These are phyloP conservation scores for Dysphania ambrosioides DNA, from an alignment of 148 eudicot species.

Conservation along the genomic window DNA sequence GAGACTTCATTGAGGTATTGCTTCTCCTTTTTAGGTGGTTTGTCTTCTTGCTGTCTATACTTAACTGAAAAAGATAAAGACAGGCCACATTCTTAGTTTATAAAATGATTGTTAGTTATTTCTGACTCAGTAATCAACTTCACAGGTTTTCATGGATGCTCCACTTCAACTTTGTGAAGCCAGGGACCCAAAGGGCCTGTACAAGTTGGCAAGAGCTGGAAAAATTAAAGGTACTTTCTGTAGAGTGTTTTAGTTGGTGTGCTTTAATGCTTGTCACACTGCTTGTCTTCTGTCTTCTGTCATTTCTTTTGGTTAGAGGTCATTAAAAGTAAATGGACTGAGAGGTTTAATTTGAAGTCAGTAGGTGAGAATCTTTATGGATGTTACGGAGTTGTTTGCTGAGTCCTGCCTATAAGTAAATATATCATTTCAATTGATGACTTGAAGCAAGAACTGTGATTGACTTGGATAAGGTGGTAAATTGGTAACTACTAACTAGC, in stretches of 20 bases:
- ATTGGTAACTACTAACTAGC: too few relatives aligned
- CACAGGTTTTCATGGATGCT: conserved; percentile 90
- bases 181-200: conserved; percentile 95
- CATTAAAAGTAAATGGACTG: background rate
- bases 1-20: conserved; percentile 67
- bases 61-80: background rate
- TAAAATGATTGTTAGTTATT: background rate
- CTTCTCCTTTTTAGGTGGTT: conserved; percentile 16
- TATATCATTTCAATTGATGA: background rate
- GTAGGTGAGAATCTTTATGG: background rate
- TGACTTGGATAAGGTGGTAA: background rate
- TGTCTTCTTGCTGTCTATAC: conserved; percentile 1
- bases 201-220: conserved; percentile 94
- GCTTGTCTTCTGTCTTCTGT: background rate
- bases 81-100: conserved; percentile 8
- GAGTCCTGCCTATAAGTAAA: background rate
- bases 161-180: conserved; percentile 88
- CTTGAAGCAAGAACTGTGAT: background rate
- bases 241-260: conserved; percentile 5
- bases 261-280: conserved; percentile 4
- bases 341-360: background rate
- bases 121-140: conserved; percentile 21
- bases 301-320: conserved; percentile 10
- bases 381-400: background rate
- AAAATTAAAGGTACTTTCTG: conserved; percentile 68